Percentiles rank a stretch among this genome's conserved stretches.
phyloP scores from a whole-genome alignment of 2,329 filamentous ascomycete genomes.

The Hymenoscyphus fructigenus region DNA sequence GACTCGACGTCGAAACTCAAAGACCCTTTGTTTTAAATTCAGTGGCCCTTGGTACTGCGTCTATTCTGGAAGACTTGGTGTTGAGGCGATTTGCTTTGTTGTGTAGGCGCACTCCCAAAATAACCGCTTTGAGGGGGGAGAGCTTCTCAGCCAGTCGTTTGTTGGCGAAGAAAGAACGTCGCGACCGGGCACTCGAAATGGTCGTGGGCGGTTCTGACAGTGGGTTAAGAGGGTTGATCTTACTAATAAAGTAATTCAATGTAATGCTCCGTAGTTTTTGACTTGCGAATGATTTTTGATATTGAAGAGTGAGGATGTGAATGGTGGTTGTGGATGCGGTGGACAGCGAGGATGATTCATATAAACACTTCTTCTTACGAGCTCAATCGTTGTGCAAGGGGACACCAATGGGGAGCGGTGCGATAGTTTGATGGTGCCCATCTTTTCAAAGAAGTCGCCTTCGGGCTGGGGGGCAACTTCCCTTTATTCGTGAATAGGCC shows the following conservation, averaged over 20 bases:
- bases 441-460: slow-evolving; percentile 32
- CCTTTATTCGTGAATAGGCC: slow-evolving; percentile 24
- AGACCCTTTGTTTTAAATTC: slow-evolving; percentile 29
- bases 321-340: slow-evolving; percentile 14
- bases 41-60: slow-evolving; percentile 21
- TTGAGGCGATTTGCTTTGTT: slow-evolving; percentile 33
- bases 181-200: not conserved
- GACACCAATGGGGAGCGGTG: slow-evolving; percentile 25
- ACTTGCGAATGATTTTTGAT: slow-evolving; percentile 4
- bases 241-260: not conserved
- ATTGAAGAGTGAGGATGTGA: slow-evolving; percentile 12
- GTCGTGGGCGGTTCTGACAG: not conserved
- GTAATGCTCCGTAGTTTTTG: not conserved
- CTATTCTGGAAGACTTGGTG: slow-evolving; percentile 16
- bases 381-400: slow-evolving; percentile 27
- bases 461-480: slow-evolving; percentile 17
- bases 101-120: slow-evolving; percentile 30
- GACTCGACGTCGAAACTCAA: slow-evolving; percentile 24
- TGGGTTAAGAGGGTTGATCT: slow-evolving; percentile 1
- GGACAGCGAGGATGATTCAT: slow-evolving; percentile 1
- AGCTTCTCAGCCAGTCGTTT: slow-evolving; percentile 32
- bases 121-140: slow-evolving; percentile 31
- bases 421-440: slow-evolving; percentile 29
- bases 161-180: slow-evolving; percentile 22
- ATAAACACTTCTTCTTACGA: slow-evolving; percentile 20